phyloP scores from a whole-genome alignment of 495 filamentous ascomycete species.

The Collariella sp. region DNA sequence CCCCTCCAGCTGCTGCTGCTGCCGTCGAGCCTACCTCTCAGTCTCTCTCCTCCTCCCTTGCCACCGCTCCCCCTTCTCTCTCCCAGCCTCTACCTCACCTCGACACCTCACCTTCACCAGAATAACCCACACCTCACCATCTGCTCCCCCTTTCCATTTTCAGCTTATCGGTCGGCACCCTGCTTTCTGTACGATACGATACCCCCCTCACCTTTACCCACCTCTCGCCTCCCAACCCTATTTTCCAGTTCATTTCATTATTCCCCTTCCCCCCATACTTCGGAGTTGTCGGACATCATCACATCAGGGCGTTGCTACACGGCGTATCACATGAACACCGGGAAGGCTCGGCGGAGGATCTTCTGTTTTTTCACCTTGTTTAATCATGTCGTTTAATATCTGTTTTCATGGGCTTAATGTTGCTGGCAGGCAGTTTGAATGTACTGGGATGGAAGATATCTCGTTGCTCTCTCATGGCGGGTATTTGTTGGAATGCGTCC shows the following conservation, averaged over 20 bases:
- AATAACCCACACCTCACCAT: no score
- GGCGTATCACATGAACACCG: constrained; percentile 9
- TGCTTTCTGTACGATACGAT: constrained; percentile 4
- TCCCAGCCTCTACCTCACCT: no score
- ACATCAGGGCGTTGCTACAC: constrained; percentile 17
- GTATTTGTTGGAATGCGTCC: neutral
- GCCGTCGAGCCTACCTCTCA: no score
- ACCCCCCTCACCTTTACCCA: neutral
- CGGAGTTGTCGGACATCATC: constrained; percentile 11
- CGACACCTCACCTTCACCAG: no score
- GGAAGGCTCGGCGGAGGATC: constrained; percentile 10
- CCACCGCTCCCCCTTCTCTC: no score
- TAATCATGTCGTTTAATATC: no score
- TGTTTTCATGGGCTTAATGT: no score
- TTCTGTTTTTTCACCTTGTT: constrained; percentile 13
- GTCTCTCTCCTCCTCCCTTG: no score
- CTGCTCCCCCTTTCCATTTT: neutral
- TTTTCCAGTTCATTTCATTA: constrained; percentile 6
- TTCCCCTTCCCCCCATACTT: neutral
- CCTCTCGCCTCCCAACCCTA: neutral
- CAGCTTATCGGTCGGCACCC: neutral
- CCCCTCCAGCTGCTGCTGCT: no score
- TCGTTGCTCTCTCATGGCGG: no score
- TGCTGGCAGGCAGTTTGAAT: no score
- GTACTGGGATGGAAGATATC: neutral